Evolutionary conservation across 768 basidiomycete genomes (phyloP).

Genomic region (Dacryopinax primogenitus): DNA sequence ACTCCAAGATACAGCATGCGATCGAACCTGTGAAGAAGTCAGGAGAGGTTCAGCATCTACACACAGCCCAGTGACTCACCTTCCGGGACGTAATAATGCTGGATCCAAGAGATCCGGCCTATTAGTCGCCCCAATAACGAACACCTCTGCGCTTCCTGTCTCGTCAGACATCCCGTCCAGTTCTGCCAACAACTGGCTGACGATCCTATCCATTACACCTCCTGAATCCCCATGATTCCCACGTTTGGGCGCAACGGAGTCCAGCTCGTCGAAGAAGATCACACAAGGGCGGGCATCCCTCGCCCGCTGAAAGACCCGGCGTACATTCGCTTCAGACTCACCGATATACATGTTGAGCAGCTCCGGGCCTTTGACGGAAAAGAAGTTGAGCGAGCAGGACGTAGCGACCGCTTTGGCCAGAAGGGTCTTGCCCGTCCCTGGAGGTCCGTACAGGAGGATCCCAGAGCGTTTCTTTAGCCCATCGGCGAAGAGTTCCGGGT

Average conservation of each 20-base stretch:
- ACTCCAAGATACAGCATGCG: constrained; percentile 91
- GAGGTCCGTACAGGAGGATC: constrained; percentile 84
- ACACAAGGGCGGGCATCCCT: constrained; percentile 87
- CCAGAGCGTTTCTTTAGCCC: constrained; percentile 95
- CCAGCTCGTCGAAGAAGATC: constrained; percentile 93
- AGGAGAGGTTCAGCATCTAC: constrained; percentile 17
- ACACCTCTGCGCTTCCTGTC: constrained; percentile 54
- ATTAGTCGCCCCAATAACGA: constrained; percentile 93
- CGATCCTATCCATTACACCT: constrained; percentile 96
- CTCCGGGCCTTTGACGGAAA: constrained; percentile 95
- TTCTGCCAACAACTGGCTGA: constrained; percentile 86
- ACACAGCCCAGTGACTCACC: constrained; percentile 35
- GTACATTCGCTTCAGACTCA: constrained; percentile 94
- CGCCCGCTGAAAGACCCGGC: constrained; percentile 80
- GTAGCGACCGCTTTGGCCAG: constrained; percentile 95
- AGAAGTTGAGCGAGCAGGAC: constrained; percentile 86
- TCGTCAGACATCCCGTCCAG: constrained; percentile 76
- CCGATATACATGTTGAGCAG: constrained; percentile 97
- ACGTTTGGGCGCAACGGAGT: constrained; percentile 86
- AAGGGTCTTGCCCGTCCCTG: constrained; percentile 90
- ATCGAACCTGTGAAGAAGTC: constrained; percentile 58
- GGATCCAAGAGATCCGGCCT: constrained; percentile 84
- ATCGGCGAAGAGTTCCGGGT: constrained; percentile 77
- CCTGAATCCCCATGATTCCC: constrained; percentile 94
- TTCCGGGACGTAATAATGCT: constrained; percentile 75